phyloP scores from a whole-genome alignment of 2,329 filamentous ascomycete genomes.

The Fusarium udum region DNA sequence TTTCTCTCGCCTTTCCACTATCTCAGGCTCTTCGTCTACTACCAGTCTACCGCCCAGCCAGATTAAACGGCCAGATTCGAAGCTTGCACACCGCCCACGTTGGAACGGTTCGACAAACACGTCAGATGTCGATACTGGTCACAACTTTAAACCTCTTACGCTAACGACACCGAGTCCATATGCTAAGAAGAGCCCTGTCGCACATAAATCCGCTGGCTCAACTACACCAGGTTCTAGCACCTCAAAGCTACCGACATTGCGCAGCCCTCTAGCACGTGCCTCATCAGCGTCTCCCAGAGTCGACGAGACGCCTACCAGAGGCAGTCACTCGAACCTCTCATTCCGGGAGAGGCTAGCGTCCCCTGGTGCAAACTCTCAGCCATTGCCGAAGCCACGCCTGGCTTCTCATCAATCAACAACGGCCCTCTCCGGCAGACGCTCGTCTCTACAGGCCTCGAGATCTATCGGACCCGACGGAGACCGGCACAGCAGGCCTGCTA shows the following conservation, averaged over 20 bases:
- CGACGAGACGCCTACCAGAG: slow-evolving; percentile 57
- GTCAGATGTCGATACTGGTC: slow-evolving; percentile 70
- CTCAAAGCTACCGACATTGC: slow-evolving; percentile 60
- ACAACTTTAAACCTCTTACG: slow-evolving; percentile 72
- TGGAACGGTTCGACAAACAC: slow-evolving; percentile 78
- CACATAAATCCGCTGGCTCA: slow-evolving; percentile 54
- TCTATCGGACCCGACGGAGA: slow-evolving; percentile 47
- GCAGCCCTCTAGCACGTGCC: slow-evolving; percentile 58
- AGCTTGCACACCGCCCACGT: slow-evolving; percentile 68
- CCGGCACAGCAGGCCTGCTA: slow-evolving; percentile 59
- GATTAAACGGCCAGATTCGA: slow-evolving; percentile 57
- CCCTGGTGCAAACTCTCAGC: slow-evolving; percentile 59
- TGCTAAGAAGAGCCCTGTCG: slow-evolving; percentile 55
- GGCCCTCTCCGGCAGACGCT: slow-evolving; percentile 57
- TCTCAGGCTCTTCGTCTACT: slow-evolving; percentile 60
- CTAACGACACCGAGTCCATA: slow-evolving; percentile 69
- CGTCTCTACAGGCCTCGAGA: slow-evolving; percentile 61
- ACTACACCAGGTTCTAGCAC: slow-evolving; percentile 53
- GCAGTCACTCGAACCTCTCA: slow-evolving; percentile 56
- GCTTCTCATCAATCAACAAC: slow-evolving; percentile 56
- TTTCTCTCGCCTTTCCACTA: slow-evolving; percentile 57
- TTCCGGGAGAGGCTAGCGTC: slow-evolving; percentile 64
- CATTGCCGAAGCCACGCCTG: slow-evolving; percentile 56
- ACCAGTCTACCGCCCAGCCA: slow-evolving; percentile 53
- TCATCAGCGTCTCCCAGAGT: slow-evolving; percentile 59